These are phyloP conservation scores for Starmerella powellii DNA, from an alignment of 805 yeast genomes.

Conservation along the genomic window DNA sequence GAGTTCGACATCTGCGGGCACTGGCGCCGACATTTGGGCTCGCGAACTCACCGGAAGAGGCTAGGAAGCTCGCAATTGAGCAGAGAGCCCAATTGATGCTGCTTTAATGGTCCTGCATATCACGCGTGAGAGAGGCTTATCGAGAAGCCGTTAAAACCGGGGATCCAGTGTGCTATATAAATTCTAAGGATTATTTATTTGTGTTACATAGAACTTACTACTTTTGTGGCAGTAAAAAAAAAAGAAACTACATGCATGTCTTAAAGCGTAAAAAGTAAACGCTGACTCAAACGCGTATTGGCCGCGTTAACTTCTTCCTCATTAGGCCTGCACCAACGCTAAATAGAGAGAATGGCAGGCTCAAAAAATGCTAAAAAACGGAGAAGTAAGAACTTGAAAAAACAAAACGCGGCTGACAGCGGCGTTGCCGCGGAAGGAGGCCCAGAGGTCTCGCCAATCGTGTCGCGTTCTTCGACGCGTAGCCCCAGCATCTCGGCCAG, in stretches of 20 bases:
- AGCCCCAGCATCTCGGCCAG: too few species aligned
- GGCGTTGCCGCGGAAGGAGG: not conserved
- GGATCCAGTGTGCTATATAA: too few species aligned
- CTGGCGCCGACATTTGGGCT: not conserved
- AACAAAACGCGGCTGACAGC: not conserved
- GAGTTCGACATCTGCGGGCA: not conserved
- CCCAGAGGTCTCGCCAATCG: too few species aligned
- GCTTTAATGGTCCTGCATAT: not conserved
- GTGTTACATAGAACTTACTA: too few species aligned
- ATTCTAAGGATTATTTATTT: too few species aligned
- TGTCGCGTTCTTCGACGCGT: too few species aligned
- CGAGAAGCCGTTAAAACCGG: not conserved
- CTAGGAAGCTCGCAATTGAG: slow-evolving; percentile 1
- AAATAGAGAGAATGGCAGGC: not conserved
- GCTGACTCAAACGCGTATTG: too few species aligned
- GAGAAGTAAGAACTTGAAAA: slow-evolving; percentile 1
- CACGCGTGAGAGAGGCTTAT: not conserved
- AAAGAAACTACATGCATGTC: too few species aligned
- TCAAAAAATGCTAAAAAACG: slow-evolving; percentile 2
- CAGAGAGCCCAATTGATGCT: slow-evolving; percentile 1
- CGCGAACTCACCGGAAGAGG: not conserved
- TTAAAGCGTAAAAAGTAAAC: not conserved
- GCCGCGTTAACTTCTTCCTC: not conserved
- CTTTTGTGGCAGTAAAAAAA: too few species aligned
- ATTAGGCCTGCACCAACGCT: not conserved